These are phyloP conservation scores for Aspergillus pseudonomiae DNA, from an alignment of 2,329 filamentous ascomycete species.

Conservation along the genomic window DNA sequence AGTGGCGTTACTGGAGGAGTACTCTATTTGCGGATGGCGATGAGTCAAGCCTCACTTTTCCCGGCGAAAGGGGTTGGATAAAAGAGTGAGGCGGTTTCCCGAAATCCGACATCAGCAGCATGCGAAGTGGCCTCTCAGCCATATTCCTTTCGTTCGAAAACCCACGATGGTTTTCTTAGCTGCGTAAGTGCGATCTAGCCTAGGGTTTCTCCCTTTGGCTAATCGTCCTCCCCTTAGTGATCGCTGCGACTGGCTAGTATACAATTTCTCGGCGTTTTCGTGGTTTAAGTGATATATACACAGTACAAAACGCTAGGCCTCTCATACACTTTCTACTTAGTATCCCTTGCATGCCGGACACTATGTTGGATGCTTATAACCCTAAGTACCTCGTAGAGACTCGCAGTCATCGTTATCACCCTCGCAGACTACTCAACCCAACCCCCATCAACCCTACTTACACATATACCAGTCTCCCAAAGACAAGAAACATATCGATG, in stretches of 20 bases:
- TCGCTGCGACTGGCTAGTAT: slow-evolving; percentile 7
- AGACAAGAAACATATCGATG: slow-evolving; percentile 3
- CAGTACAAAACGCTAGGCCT: neutral
- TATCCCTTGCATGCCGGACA: slow-evolving; percentile 16
- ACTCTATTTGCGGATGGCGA: slow-evolving; percentile 21
- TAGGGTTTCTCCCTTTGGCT: slow-evolving; percentile 11
- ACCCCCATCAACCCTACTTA: neutral
- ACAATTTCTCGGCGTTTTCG: neutral
- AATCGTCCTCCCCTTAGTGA: slow-evolving; percentile 7
- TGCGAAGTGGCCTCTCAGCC: slow-evolving; percentile 14
- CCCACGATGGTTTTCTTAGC: slow-evolving; percentile 11
- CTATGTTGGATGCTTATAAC: slow-evolving; percentile 16
- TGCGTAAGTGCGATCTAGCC: slow-evolving; percentile 14
- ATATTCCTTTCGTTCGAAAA: slow-evolving; percentile 13
- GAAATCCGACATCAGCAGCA: slow-evolving; percentile 27
- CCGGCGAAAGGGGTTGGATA: slow-evolving; percentile 33
- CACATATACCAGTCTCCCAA: neutral
- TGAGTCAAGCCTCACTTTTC: slow-evolving; percentile 30
- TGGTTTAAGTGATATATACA: neutral
- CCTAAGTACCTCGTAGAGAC: slow-evolving; percentile 13
- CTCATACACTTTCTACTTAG: neutral
- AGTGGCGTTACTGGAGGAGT: slow-evolving; percentile 8
- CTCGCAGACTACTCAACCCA: neutral
- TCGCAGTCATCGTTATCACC: slow-evolving; percentile 9
- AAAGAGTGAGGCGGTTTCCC: slow-evolving; percentile 39